A percentile compares a stretch with the other conserved stretches of the same genome.
Evolutionary conservation across 2,329 filamentous ascomycete species (phyloP).

Genomic region (Hortaea sp.): DNA sequence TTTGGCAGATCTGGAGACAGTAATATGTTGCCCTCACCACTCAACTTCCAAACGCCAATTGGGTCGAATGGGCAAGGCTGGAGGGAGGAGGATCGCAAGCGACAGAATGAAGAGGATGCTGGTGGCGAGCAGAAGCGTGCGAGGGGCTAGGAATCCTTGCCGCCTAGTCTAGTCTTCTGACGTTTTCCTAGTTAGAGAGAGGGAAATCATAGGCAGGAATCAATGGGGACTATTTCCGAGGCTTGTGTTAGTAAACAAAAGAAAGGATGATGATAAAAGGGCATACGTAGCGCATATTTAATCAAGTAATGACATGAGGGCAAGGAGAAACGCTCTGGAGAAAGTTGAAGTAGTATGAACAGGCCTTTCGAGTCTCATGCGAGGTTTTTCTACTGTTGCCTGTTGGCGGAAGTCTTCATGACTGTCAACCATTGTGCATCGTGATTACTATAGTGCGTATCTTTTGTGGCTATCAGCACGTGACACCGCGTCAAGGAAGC

Average conservation of each 20-base stretch:
- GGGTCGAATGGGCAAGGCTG: slow-evolving; percentile 34
- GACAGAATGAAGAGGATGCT: slow-evolving; percentile 25
- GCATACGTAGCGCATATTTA: too few species aligned
- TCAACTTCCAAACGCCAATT: slow-evolving; percentile 81
- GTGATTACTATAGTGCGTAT: too few species aligned
- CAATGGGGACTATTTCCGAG: not conserved
- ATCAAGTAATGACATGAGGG: too few species aligned
- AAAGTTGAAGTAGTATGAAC: too few species aligned
- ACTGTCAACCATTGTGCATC: too few species aligned
- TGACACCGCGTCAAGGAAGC: too few species aligned
- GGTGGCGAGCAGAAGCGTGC: slow-evolving; percentile 13
- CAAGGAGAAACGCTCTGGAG: too few species aligned
- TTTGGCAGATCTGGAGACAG: slow-evolving; percentile 47
- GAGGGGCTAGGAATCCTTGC: slow-evolving; percentile 3
- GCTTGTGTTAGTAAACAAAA: not conserved
- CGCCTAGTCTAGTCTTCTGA: not conserved
- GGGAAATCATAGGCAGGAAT: not conserved
- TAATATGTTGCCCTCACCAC: slow-evolving; percentile 81
- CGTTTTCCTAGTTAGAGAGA: not conserved
- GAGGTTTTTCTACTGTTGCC: too few species aligned
- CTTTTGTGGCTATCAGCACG: too few species aligned
- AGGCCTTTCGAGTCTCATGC: too few species aligned
- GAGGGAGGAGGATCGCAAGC: slow-evolving; percentile 32
- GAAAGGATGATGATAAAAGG: not conserved
- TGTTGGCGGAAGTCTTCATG: too few species aligned